phyloP scores from a whole-genome alignment of 2,329 filamentous ascomycete genomes.

The Diaporthe batatas region DNA sequence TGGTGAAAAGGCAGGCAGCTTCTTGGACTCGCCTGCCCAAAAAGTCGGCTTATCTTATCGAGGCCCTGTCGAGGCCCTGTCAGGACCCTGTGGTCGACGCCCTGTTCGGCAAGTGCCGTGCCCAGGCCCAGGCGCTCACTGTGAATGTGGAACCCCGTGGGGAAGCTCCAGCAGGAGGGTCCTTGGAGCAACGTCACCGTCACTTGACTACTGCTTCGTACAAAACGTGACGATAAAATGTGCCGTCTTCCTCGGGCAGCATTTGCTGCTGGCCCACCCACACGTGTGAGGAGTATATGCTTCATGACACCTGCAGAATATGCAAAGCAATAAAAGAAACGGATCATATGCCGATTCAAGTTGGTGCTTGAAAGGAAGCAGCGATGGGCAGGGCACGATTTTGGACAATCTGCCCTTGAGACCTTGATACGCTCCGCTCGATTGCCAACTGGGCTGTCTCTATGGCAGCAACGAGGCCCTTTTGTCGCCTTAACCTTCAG shows the following conservation, averaged over 20 bases:
- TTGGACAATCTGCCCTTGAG: background rate
- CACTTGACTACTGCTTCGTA: background rate
- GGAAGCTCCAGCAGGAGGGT: slow-evolving; percentile 2
- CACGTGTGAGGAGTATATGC: background rate
- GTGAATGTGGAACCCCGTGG: slow-evolving; percentile 8
- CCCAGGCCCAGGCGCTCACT: background rate
- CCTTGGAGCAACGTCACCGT: background rate
- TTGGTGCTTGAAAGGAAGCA: too few species aligned
- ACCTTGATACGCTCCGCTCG: background rate
- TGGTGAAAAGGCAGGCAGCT: background rate
- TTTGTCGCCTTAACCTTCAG: too few species aligned
- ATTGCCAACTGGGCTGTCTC: background rate
- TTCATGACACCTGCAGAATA: background rate
- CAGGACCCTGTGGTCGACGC: background rate
- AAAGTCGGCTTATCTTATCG: slow-evolving; percentile 33
- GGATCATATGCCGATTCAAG: background rate
- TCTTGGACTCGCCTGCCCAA: slow-evolving; percentile 5
- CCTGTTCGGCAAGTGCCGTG: slow-evolving; percentile 4
- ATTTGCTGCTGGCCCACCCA: background rate
- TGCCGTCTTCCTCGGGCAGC: background rate
- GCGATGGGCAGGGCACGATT: background rate
- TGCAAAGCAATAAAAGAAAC: background rate
- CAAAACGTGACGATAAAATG: background rate
- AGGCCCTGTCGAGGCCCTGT: too few species aligned
- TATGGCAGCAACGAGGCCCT: background rate